A percentile compares a stretch with the other conserved stretches of the same genome.
Evolutionary conservation across 768 basidiomycete genomes (phyloP).

Genomic region (Phylloporus sp.): DNA sequence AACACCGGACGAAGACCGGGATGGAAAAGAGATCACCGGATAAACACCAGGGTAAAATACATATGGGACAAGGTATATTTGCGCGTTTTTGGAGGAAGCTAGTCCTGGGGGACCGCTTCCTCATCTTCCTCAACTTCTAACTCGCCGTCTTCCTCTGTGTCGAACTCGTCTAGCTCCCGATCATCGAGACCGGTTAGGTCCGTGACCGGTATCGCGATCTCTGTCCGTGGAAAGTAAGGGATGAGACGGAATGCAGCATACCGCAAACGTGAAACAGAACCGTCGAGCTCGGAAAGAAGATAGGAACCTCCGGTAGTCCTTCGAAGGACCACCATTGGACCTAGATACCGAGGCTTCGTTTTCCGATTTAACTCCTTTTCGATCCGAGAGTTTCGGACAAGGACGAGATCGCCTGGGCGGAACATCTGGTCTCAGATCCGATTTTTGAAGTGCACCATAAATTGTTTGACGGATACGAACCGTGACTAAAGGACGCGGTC

Average conservation of each 20-base stretch:
- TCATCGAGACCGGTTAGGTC: neutral
- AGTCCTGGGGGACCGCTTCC: neutral
- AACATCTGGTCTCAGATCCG: neutral
- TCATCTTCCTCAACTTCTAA: neutral
- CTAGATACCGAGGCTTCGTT: conserved; percentile 20
- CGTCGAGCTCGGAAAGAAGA: conserved; percentile 25
- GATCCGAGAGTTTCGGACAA: neutral
- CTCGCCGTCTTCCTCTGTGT: neutral
- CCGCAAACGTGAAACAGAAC: conserved; percentile 9
- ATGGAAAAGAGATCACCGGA: neutral
- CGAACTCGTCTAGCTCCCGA: neutral
- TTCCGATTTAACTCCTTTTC: conserved; percentile 21
- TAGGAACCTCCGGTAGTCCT: conserved; percentile 22
- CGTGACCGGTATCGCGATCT: neutral
- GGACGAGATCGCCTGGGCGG: neutral
- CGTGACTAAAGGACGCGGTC: neutral
- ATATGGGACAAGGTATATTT: neutral
- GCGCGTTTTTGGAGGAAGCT: neutral
- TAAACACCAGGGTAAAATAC: neutral
- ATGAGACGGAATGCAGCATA: conserved; percentile 22
- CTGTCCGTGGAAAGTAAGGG: conserved; percentile 9
- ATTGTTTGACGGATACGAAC: neutral
- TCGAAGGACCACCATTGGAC: conserved; percentile 24
- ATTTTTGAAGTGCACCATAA: neutral
- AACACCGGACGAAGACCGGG: neutral